phyloP scores from a whole-genome alignment of 257 asterid species.

The Anisodus tanguticus region DNA sequence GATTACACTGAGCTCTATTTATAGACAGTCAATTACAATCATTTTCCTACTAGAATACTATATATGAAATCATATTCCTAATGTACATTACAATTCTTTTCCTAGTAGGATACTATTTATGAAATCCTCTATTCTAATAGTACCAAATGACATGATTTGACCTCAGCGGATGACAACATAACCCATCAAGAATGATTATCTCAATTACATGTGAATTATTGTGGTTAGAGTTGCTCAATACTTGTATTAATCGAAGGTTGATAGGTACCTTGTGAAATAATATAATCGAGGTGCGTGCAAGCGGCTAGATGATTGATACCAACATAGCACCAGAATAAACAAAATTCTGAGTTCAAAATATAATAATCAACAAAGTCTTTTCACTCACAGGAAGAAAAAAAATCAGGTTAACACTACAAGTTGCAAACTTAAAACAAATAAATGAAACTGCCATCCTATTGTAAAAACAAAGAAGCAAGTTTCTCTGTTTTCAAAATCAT shows the following conservation, averaged over 20 bases:
- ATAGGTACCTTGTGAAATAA: background rate
- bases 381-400: background rate
- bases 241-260: background rate
- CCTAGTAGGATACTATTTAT: no score
- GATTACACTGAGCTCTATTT: no score
- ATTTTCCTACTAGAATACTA: no score
- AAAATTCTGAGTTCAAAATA: background rate
- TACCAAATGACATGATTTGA: background rate
- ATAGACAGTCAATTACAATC: no score
- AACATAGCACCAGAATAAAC: background rate
- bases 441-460: background rate
- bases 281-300: background rate
- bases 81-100: no score
- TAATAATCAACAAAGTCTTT: background rate
- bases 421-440: background rate
- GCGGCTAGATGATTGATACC: no score
- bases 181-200: background rate
- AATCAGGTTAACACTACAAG: background rate
- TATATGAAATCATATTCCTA: no score
- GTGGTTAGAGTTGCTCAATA: no score
- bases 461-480: background rate
- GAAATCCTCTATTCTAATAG: no score
- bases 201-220: no score
- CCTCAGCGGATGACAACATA: no score
- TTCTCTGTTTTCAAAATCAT: conserved; percentile 7